Conservation (phyloP, 768 basidiomycete genomes). For the Pleurotus djamor region DNA sequence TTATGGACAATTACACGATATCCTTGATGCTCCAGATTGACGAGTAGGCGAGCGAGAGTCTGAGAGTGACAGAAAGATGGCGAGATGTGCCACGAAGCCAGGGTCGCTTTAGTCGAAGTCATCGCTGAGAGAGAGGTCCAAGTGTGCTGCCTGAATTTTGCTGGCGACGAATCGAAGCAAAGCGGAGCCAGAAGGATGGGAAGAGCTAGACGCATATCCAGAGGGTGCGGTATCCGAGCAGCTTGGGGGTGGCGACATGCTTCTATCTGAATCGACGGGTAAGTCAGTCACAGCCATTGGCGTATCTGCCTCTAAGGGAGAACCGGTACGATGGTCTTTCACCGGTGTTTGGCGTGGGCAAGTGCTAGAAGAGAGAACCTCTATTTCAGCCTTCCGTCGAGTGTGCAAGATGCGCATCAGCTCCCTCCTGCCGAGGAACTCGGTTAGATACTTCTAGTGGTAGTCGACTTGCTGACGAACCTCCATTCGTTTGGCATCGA, state of each 20-base stretch:
- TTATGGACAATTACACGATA: no score
- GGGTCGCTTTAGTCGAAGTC: no score
- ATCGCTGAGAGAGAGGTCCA: background rate
- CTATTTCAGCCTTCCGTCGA: slow-evolving; percentile 93
- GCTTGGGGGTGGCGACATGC: no score
- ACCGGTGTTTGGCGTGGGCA: background rate
- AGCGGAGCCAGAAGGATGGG: background rate
- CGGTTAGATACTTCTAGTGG: background rate
- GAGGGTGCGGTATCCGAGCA: background rate
- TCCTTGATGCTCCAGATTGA: no score
- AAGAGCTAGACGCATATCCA: background rate
- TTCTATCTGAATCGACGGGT: no score
- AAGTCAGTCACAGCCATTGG: no score
- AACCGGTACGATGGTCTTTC: no score
- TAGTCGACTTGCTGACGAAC: slow-evolving; percentile 27
- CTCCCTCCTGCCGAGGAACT: slow-evolving; percentile 55
- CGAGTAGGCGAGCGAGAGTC: no score
- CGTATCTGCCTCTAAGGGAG: no score
- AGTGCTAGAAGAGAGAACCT: slow-evolving; percentile 45
- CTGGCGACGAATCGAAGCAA: background rate
- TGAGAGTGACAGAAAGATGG: no score
- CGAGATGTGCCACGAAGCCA: no score
- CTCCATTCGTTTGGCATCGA: slow-evolving; percentile 50
- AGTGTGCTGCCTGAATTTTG: background rate
- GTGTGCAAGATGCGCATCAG: slow-evolving; percentile 75